Evolutionary conservation across 768 basidiomycete genomes (phyloP).

Genomic region (Trametopsis cervina): DNA sequence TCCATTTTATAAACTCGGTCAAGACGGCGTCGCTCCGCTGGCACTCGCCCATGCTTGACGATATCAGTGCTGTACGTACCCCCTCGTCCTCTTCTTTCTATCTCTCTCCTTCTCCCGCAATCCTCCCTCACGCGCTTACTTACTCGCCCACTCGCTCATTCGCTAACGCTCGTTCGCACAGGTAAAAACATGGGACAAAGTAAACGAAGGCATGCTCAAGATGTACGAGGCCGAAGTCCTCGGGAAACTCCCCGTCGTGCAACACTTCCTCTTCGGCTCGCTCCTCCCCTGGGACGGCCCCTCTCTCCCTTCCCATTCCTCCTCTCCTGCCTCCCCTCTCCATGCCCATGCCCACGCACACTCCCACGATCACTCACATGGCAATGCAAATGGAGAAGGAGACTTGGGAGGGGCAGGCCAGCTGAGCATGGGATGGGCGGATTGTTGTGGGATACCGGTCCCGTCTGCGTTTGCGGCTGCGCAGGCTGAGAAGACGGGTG

Average conservation of each 20-base stretch:
- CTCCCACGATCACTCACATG: constrained; percentile 9
- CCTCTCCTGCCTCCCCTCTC: constrained; percentile 27
- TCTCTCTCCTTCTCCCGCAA: neutral
- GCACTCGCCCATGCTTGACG: constrained; percentile 99
- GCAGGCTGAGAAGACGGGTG: constrained; percentile 36
- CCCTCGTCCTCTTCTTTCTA: neutral
- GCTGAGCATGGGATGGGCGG: constrained; percentile 66
- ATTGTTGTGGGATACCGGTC: constrained; percentile 88
- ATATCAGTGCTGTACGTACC: constrained; percentile 72
- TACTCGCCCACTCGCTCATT: too few relatives aligned
- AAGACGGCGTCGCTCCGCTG: constrained; percentile 93
- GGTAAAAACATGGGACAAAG: constrained; percentile 95
- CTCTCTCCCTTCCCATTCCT: constrained; percentile 28
- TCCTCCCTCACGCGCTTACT: neutral
- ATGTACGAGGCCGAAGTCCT: constrained; percentile 97
- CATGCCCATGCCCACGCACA: constrained; percentile 46
- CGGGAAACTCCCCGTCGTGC: constrained; percentile 90
- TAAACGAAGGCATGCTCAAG: constrained; percentile 94
- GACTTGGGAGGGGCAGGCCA: constrained; percentile 42
- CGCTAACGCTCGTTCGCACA: constrained; percentile 7
- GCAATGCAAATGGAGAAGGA: neutral
- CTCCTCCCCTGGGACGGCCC: constrained; percentile 67
- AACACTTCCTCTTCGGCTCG: constrained; percentile 93
- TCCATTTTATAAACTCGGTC: constrained; percentile 93
- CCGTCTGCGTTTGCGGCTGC: constrained; percentile 80